Conservation (phyloP, 257 asterid genomes). For the Thymus mandschuricus region DNA sequence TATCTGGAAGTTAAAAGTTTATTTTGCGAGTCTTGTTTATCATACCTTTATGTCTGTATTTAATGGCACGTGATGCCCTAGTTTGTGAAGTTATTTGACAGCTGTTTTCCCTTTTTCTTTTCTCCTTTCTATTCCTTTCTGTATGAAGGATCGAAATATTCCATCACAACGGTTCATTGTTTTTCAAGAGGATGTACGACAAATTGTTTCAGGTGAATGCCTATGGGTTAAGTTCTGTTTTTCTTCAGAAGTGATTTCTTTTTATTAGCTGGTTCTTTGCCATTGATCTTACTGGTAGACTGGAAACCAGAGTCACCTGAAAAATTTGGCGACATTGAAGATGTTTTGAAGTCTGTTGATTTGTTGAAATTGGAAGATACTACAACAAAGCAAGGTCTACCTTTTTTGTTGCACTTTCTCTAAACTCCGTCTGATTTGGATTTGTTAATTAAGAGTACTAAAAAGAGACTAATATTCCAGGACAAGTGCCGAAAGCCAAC, state of each 20-base stretch:
- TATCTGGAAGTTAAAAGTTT: not conserved
- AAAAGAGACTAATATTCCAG: constrained; percentile 45
- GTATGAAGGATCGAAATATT: constrained; percentile 83
- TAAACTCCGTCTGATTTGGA: constrained; percentile 4
- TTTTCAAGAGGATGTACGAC: constrained; percentile 85
- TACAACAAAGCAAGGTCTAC: constrained; percentile 61
- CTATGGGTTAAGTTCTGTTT: constrained; percentile 23
- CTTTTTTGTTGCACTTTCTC: constrained; percentile 18
- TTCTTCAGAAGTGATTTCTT: constrained; percentile 25
- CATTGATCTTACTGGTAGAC: constrained; percentile 61
- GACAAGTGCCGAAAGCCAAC: constrained; percentile 63
- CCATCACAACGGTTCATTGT: constrained; percentile 78
- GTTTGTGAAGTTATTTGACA: constrained; percentile 9
- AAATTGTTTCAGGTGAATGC: constrained; percentile 82
- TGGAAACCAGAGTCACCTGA: constrained; percentile 92
- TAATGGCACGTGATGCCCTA: not conserved
- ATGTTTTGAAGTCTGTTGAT: constrained; percentile 58
- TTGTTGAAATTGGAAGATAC: constrained; percentile 69
- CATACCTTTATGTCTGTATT: not conserved
- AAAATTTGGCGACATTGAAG: constrained; percentile 69
- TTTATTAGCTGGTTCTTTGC: constrained; percentile 29
- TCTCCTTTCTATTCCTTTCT: not conserved
- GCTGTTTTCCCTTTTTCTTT: not conserved
- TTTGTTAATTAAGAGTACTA: constrained; percentile 14
- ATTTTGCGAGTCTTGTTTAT: not conserved